Percentiles rank a stretch among this genome's conserved stretches.
Conservation (phyloP, 2,329 filamentous ascomycete genomes). For the Stenocarpella maydis region DNA sequence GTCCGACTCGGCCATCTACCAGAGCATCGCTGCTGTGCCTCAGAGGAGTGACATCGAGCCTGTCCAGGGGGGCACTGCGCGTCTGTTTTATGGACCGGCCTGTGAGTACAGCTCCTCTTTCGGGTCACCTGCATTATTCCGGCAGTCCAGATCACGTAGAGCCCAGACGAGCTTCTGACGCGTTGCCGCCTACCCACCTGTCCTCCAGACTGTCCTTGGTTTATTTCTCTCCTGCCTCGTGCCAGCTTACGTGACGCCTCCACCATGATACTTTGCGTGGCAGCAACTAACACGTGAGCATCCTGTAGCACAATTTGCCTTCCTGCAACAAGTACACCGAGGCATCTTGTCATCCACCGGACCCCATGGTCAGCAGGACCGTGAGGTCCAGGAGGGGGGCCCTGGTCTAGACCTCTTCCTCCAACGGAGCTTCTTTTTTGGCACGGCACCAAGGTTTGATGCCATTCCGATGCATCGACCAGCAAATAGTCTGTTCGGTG, state of each 20-base stretch:
- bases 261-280: no score
- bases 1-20: constrained; percentile 31
- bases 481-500: constrained; percentile 15
- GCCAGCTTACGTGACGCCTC: background rate
- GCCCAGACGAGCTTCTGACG: background rate
- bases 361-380: constrained; percentile 33
- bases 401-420: constrained; percentile 43
- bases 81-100: constrained; percentile 33
- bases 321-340: constrained; percentile 43
- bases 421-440: constrained; percentile 44
- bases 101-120: constrained; percentile 3
- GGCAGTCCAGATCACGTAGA: background rate
- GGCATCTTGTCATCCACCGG: constrained; percentile 39
- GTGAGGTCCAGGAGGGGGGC: constrained; percentile 40
- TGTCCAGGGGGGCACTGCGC: constrained; percentile 29
- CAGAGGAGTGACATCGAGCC: constrained; percentile 24
- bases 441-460: constrained; percentile 39
- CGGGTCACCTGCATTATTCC: background rate
- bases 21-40: constrained; percentile 33
- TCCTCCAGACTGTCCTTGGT: background rate
- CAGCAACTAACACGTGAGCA: background rate
- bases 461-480: constrained; percentile 28
- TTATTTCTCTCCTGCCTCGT: background rate
- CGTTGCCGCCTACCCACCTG: background rate
- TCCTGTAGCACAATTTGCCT: constrained; percentile 39